Conservation (phyloP, 1,139 yeast species). For the Geotrichum histeridarum region DNA sequence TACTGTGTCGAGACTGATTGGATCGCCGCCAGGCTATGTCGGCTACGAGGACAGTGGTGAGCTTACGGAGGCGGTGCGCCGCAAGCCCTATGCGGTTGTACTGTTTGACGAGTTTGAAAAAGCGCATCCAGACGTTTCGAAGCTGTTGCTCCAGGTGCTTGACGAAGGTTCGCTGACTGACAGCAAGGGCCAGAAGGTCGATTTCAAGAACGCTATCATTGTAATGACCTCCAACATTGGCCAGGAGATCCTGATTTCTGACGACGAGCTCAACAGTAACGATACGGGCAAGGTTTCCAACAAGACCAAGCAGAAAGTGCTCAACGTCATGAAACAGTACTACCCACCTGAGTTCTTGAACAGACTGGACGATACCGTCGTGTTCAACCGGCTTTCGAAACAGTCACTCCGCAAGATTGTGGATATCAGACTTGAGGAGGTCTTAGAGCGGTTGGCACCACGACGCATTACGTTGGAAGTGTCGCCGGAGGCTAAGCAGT, state of each 20-base stretch:
- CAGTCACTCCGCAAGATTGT: constrained; percentile 69
- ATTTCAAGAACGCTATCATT: constrained; percentile 87
- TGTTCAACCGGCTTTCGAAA: constrained; percentile 83
- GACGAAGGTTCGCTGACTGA: constrained; percentile 95
- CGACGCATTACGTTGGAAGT: constrained; percentile 67
- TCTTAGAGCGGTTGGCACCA: constrained; percentile 70
- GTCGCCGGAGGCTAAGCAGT: constrained; percentile 54
- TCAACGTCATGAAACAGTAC: constrained; percentile 59
- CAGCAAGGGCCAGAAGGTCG: constrained; percentile 89
- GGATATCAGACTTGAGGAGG: constrained; percentile 74
- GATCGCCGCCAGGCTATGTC: constrained; percentile 97
- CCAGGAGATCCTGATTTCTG: constrained; percentile 75
- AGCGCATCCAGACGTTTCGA: constrained; percentile 91
- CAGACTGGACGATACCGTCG: constrained; percentile 83
- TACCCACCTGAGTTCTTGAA: constrained; percentile 95
- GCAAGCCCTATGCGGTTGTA: constrained; percentile 90
- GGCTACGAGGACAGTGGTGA: constrained; percentile 94
- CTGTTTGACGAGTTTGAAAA: constrained; percentile 95
- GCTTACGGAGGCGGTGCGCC: constrained; percentile 88
- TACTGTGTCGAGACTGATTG: constrained; percentile 81
- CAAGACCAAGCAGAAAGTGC: constrained; percentile 51
- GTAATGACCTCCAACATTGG: constrained; percentile 98
- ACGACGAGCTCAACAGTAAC: constrained; percentile 47
- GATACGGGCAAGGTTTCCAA: constrained; percentile 47
- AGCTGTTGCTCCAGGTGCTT: constrained; percentile 79